Base-by-base conservation (phyloP, 192 early-diverging fungal species). In the Podila horticola region DNA sequence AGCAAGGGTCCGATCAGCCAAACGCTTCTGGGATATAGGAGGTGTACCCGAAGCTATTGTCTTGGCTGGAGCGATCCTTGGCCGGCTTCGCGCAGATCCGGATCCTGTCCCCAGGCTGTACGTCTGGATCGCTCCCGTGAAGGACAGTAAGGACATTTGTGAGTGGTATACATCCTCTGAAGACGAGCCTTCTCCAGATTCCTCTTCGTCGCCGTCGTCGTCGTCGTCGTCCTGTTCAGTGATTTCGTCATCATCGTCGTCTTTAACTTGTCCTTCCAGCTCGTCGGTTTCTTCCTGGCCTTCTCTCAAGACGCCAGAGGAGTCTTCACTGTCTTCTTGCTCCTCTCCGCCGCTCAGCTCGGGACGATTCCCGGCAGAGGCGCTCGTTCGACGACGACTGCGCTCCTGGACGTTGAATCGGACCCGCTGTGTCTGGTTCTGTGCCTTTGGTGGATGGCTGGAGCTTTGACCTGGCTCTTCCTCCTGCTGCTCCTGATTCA, bases 41-140 rank as follows among this genome's bases (percentile, higher is more conserved):
- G 0, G 41, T 17, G 41, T 45, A 13, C 8, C 41, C 41, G 10
- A 41, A 28, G 17, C 4, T 1, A 26, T 3, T 24, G 64, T 13
- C 19, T 13, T 19, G 28, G 64, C 19, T 28, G 70, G 60, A 8
- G 24, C 38, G 19, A 81, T 58, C n/a, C 77, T 71, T 19, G 77
- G 77, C 59, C 77, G 65, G 45, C 77, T 73, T 33, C 77, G 55
- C 0, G 77, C 77, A 0, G 77, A 81, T 20, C 77, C 77, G 5
- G 77, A 81, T 30, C 71, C 77, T 33, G 77, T 60, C 10, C 77
- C 77, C 15, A 81, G 49, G 64, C 71, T 73, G 48, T 81, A 81
- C 10, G 77, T 81, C 26, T 66, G 66, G 48, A 81, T 81, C n/a
- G 36, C 72, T 11, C 77, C 77, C 11, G 71, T 69, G 49, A 81